Evolutionary conservation across 2,329 filamentous ascomycete genomes (phyloP), one percentile per base, ranked within the genome.

Genomic region (Ceratocystiopsis brevicomis): DNA sequence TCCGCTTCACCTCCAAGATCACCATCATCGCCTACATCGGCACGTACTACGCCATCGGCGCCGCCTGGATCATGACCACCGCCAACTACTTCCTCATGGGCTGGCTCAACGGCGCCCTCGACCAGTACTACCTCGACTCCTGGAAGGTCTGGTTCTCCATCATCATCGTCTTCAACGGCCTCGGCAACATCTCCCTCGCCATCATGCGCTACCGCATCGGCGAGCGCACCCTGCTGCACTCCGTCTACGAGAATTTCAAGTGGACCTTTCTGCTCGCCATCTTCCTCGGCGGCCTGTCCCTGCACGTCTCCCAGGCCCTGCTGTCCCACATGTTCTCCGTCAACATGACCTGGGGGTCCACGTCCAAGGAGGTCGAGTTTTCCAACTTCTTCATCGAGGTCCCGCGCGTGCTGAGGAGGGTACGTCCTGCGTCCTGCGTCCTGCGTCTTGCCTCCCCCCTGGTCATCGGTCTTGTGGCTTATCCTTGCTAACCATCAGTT

Each of bases 311-410:
- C 30, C 79, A 87, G 57, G 84, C 84, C 1, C 65, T 93, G 33
- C 61, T 90, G 39, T 70, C 76, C 5, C 85, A 92, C 64, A 83
- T 90, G 73, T 82, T 90, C 57, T 76, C 82, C 61, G 76, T 88
- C 55, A 71, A 90, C 60, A 88, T 90, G 78, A 74, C 73, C 3
- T 90, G 84, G 84, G 83, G 83, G 41, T 76, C 83, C 1, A 92
- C 85, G 0, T 72, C 77, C 37, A 92, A 92, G 62, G 85, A 93
- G 62, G 73, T 74, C 41, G 79, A 85, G 53, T 77, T 80, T 54
- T 78, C 80, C 21, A 81, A 84, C 59, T 92, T 92, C 61, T 88
- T 87, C 61, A 80, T 83, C 47, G 84, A 90, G 56, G 73, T 87
- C 16, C 79, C 80, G 33, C 81, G 80, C 56, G 81, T 92, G 37